Base-by-base conservation (phyloP, 768 basidiomycete species). In the Tricholoma bakamatsutake region DNA sequence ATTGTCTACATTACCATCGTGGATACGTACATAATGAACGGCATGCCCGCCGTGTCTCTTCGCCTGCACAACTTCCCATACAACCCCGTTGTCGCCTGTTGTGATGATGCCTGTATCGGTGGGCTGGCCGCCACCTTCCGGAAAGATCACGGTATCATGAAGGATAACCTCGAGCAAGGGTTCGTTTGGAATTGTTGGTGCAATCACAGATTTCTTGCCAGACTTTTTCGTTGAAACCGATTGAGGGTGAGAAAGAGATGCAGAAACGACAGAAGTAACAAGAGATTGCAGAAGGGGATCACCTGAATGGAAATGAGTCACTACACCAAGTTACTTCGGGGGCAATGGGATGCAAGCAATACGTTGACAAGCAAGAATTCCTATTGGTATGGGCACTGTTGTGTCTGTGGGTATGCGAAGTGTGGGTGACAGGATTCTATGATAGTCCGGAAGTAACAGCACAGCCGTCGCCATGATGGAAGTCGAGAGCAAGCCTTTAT, bases 61-160 rank as follows among this genome's bases (percentile, higher is more conserved):
- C 18, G 82, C 82, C 61, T 88, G 82, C 0, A 83, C 66, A 15
- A 93, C 85, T 12, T 78, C 71, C 80, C 83, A 85, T 10, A 66
- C 52, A 1, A 60, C 68, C n/a, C 76, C 76, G 61, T 81, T 75
- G 3, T 64, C 59, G 17, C 72, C 74, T 2, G 70, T 81, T 5
- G 66, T 74, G 30, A 90, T 71, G 11, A 74, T 50, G 1, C 90
- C 90, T 24, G 81, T 81, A 63, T 93, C 91, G 0, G 83, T 83
- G 1, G 88, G 87, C 59, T 93, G 90, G 0, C 91, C 91, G 10
- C 90, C 79, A 8, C 88, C 90, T 69, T 91, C 89, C 0, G 90
- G 90, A 66, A 91, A 92, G 47, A 90, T 79, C 11, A 88, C 77
- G 0, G 88, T 90, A 64, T 92, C 90, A 51, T 87, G 83, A 45